phyloP scores from a whole-genome alignment of 1,284 basidiomycete genomes.

The Trichosporon sp. region DNA sequence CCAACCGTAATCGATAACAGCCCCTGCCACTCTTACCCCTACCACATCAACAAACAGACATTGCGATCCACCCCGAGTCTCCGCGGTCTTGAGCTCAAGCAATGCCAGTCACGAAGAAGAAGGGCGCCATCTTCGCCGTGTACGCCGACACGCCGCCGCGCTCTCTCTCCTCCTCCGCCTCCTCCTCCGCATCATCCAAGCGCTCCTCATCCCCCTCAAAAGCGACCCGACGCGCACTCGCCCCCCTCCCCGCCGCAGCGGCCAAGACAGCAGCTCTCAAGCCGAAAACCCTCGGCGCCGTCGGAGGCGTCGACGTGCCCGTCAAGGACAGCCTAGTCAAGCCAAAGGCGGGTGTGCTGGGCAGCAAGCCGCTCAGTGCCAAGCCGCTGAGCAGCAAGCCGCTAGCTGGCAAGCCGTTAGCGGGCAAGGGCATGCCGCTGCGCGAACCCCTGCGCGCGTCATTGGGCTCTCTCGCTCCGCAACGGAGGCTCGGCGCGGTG shows the following conservation, averaged over 20 bases:
- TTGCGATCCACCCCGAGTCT: background rate
- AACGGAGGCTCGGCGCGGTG: background rate
- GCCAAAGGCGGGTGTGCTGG: background rate
- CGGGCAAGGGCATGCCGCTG: background rate
- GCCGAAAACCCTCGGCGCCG: background rate
- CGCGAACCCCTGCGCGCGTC: slow-evolving; percentile 9
- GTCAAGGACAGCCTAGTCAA: background rate
- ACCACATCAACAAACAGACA: background rate
- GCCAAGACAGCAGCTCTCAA: background rate
- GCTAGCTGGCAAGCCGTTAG: background rate
- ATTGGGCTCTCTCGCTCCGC: background rate
- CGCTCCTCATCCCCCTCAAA: background rate
- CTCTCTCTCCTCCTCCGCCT: slow-evolving; percentile 25
- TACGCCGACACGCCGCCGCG: slow-evolving; percentile 53
- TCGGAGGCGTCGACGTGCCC: background rate
- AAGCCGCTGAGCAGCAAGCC: background rate
- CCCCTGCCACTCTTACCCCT: background rate
- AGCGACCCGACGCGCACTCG: slow-evolving; percentile 11
- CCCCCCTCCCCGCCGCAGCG: background rate
- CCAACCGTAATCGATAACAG: background rate
- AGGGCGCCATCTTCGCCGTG: slow-evolving; percentile 56
- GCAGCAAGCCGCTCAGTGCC: too few species aligned
- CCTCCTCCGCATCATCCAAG: slow-evolving; percentile 14
- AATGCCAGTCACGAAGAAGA: slow-evolving; percentile 55
- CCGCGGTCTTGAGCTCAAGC: background rate